A percentile compares a stretch with the other conserved stretches of the same genome.
phyloP scores from a whole-genome alignment of 441 rosid genomes.

The Brassica hybrid region DNA sequence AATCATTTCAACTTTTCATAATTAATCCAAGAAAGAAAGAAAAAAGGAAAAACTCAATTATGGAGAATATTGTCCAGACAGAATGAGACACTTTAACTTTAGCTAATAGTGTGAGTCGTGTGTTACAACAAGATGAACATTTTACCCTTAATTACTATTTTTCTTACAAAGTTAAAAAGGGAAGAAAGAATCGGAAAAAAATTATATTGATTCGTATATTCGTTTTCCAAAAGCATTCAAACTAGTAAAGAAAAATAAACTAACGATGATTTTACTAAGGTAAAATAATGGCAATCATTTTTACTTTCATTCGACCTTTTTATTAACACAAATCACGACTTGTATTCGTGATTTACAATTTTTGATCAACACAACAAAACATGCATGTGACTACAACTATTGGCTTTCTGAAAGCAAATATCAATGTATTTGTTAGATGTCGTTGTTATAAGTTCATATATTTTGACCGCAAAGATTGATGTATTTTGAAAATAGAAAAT shows the following conservation, averaged over 20 bases:
- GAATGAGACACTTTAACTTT: constrained; percentile 38
- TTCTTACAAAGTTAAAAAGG: neutral
- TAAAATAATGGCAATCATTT: neutral
- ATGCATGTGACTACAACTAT: constrained; percentile 28
- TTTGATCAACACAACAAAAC: neutral
- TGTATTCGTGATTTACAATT: neutral
- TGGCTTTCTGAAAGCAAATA: constrained; percentile 5
- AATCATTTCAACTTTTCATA: constrained; percentile 40
- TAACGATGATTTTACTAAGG: neutral
- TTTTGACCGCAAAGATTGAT: neutral
- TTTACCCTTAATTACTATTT: neutral
- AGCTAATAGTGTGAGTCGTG: constrained; percentile 3
- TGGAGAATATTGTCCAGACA: constrained; percentile 42
- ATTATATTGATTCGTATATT: constrained; percentile 6
- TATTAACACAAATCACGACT: neutral
- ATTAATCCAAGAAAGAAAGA: constrained; percentile 34
- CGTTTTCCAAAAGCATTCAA: neutral
- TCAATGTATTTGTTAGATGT: constrained; percentile 2
- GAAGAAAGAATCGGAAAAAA: neutral
- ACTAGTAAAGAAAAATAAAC: neutral
- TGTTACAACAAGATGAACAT: constrained; percentile 9
- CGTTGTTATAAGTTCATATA: neutral
- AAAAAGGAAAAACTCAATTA: constrained; percentile 20
- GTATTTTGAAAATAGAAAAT: neutral
- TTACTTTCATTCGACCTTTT: neutral